These are phyloP conservation scores for Tardiomyces blankii DNA, from an alignment of 1,139 yeast species.

Conservation along the genomic window DNA sequence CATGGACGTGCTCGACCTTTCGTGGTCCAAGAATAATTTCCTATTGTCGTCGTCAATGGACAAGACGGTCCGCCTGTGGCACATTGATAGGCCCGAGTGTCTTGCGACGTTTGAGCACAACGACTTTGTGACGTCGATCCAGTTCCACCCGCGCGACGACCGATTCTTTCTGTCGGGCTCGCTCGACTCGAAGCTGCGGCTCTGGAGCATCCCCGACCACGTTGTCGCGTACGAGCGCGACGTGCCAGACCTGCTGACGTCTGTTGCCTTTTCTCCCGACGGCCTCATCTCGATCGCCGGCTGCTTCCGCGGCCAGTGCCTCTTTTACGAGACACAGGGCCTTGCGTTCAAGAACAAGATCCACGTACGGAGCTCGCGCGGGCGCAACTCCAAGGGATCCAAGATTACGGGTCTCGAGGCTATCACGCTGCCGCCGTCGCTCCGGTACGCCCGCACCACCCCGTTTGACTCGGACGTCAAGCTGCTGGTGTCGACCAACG, in stretches of 20 bases:
- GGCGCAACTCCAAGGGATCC: constrained; percentile 22
- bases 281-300: constrained; percentile 64
- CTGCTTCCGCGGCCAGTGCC: constrained; percentile 66
- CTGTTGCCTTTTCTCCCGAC: constrained; percentile 58
- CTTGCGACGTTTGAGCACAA: constrained; percentile 59
- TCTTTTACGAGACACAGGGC: constrained; percentile 55
- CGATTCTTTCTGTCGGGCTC: constrained; percentile 80
- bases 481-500: constrained; percentile 50
- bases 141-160: constrained; percentile 81
- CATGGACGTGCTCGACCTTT: constrained; percentile 57
- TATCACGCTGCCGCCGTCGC: constrained; percentile 1
- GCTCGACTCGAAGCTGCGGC: constrained; percentile 61
- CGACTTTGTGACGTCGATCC: constrained; percentile 75
- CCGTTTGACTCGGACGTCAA: constrained; percentile 15
- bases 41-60: constrained; percentile 79
- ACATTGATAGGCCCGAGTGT: constrained; percentile 53
- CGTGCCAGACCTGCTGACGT: constrained; percentile 46
- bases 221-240: constrained; percentile 37
- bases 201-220: constrained; percentile 80
- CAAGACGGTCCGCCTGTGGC: constrained; percentile 77
- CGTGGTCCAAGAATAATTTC: constrained; percentile 87
- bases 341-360: constrained; percentile 44
- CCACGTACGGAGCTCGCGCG: constrained; percentile 37
- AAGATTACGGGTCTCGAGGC: constrained; percentile 25
- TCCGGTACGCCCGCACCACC: not conserved